Base-by-base conservation (phyloP, 345 rosid genomes). In the Eucalyptus curtisii region DNA sequence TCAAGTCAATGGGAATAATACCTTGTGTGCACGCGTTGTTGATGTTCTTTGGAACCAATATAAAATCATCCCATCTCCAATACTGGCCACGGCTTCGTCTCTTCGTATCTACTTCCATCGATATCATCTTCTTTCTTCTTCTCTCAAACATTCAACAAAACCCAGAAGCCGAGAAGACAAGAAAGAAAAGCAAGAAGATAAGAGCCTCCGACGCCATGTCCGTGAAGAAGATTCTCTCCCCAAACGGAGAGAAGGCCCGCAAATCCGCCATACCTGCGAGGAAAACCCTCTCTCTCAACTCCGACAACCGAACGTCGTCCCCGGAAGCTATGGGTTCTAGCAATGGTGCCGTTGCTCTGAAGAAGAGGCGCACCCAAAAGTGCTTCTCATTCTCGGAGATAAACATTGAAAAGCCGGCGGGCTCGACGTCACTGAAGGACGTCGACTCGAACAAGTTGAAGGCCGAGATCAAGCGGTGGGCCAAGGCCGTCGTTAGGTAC, bases 401-500 rank as follows among this genome's bases (percentile, higher is more conserved):
- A 50, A 27, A 91, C 55, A 80, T 89, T 16, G 95, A 93, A 15
- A 94, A 93, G 44, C 93, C 93, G 3, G 90, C 87, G n/a, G 53
- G 86, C 24, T 93, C 92, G n/a, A 89, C 85, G 12, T 91, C 98
- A 22, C 90, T 96, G 87, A 89, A 57, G 37, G 93, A 94, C 12
- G 85, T 91, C 76, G 97, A 96, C 91, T 96, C 99, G 1, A 90
- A 88, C 71, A 95, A 94, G 94, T 89, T 97, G 52, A 96, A 96
- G 93, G 92, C 49, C 13, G 98, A 94, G 88, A 97, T 97, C 85
- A 91, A 61, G 59, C 95, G 95, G 89, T 97, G 99, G 99, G 96
- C 99, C 16, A 96, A 94, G 91, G 94, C 95, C 84, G 98, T 96
- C 4, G 99, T 90, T 12, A 91, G 91, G 7, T 95, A 95, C 49